Evolutionary conservation across 305 asterid species (phyloP).

Genomic region (Plantago rigida): DNA sequence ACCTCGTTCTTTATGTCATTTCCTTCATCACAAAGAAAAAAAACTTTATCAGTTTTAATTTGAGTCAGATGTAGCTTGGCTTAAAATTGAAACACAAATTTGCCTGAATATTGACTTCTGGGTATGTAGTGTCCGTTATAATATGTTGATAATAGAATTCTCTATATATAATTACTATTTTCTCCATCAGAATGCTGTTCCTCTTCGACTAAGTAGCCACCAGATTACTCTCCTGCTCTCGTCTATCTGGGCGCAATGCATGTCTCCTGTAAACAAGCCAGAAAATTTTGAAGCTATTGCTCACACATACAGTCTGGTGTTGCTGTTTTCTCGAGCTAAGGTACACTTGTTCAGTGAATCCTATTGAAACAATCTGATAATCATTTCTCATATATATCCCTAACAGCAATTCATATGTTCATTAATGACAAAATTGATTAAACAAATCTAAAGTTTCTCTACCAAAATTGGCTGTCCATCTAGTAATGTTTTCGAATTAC

Average conservation of each 20-base stretch:
- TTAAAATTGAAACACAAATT: background rate
- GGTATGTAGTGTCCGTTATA: background rate
- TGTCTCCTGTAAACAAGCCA: constrained; percentile 75
- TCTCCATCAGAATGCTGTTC: constrained; percentile 53
- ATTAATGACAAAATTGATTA: background rate
- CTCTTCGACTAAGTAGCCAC: constrained; percentile 89
- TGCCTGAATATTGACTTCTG: background rate
- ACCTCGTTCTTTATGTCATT: background rate
- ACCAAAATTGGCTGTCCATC: background rate
- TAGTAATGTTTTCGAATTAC: background rate
- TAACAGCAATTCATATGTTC: no score
- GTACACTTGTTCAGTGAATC: constrained; percentile 31
- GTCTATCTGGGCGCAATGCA: constrained; percentile 79
- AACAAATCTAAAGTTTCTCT: background rate
- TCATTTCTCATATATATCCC: background rate
- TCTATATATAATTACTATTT: constrained; percentile 1
- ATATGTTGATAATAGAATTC: background rate
- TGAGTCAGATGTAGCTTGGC: background rate
- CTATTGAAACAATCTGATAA: background rate
- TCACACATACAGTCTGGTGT: constrained; percentile 82
- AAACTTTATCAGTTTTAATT: background rate
- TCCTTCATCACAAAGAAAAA: background rate
- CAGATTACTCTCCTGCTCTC: constrained; percentile 79
- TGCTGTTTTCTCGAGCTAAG: constrained; percentile 88
- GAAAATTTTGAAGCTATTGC: constrained; percentile 96